Base-by-base conservation (phyloP, 768 basidiomycete species). In the Dendrothele bispora region DNA sequence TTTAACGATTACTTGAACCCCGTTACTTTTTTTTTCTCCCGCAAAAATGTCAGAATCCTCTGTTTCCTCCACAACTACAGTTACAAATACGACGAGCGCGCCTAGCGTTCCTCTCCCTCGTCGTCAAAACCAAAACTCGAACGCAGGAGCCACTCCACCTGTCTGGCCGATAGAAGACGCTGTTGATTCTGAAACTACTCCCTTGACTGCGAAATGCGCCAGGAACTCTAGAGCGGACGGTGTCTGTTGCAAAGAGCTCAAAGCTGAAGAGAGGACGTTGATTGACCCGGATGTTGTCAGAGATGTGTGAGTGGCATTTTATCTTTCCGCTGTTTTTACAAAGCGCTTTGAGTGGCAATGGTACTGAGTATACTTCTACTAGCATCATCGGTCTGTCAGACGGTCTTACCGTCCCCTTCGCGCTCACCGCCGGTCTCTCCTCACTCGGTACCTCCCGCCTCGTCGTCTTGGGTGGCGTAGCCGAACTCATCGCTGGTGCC, bases 401-500 rank as follows among this genome's bases (percentile, higher is more conserved):
- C 57, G 91, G 92, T 6, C 70, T 94, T 41, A 95, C 93, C 0
- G 91, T 95, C 1, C 93, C 93, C 1, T 95, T 95, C 61, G 93
- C 93, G 7, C 71, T 95, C 30, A 82, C 93, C 2, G 93, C 93
- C 4, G 93, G 93, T 46, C 78, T 95, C 21, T 89, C 90, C 10
- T 87, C 93, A 10, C 77, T 97, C 30, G 95, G 95, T 39, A 84
- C 89, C 50, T 93, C 91, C 6, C 83, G 78, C 46, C 78, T 98
- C n/a, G 97, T 99, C 53, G 87, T 95, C 40, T 79, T 95, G 24
- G 95, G 93, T 45, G 97, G 97, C 14, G 71, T 97, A 28, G 95
- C 97, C 1, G 97, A 99, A 64, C 85, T 99, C 55, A 91, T 95
- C 48, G 92, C 95, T 1, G 97, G 97, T 5, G 91, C 95, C 11